Evolutionary conservation across 306 rosid genomes (phyloP).

Genomic region (Cucurbita ficifolia): DNA sequence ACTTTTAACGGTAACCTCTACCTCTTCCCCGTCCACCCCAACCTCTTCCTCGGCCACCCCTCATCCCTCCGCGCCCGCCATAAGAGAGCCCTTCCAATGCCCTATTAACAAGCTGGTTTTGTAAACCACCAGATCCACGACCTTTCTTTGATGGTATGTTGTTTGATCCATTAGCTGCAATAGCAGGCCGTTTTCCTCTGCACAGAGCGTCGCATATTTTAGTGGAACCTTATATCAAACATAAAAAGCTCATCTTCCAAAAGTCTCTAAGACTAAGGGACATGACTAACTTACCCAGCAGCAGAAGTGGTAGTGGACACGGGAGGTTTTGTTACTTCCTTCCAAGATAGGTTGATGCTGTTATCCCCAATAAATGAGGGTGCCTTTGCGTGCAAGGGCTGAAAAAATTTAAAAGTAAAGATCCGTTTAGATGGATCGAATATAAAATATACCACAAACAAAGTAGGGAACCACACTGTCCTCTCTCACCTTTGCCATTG

Average conservation of each 20-base stretch:
- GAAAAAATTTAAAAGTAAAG: not conserved
- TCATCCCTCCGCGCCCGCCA: slow-evolving; percentile 43
- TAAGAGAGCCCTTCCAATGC: slow-evolving; percentile 71
- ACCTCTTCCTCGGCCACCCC: slow-evolving; percentile 62
- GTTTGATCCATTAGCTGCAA: slow-evolving; percentile 39
- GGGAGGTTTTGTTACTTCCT: slow-evolving; percentile 56
- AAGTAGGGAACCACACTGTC: not conserved
- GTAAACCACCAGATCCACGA: slow-evolving; percentile 58
- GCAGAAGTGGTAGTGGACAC: slow-evolving; percentile 24
- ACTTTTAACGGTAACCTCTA: slow-evolving; percentile 39
- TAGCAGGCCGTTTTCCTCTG: slow-evolving; percentile 75
- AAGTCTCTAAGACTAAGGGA: not conserved
- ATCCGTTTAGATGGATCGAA: not conserved
- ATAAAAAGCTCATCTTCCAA: not conserved
- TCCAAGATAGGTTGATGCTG: slow-evolving; percentile 90
- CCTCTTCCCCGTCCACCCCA: slow-evolving; percentile 77
- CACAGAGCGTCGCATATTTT: not conserved
- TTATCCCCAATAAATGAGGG: slow-evolving; percentile 85
- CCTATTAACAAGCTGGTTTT: slow-evolving; percentile 73
- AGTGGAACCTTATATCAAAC: not conserved
- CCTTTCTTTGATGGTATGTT: slow-evolving; percentile 51
- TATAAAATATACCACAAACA: not conserved
- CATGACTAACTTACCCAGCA: slow-evolving; percentile 42
- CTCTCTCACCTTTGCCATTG: slow-evolving; percentile 64
- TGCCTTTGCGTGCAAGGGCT: slow-evolving; percentile 50